Conservation (phyloP, 441 rosid species). For the Biscutella auriculata region DNA sequence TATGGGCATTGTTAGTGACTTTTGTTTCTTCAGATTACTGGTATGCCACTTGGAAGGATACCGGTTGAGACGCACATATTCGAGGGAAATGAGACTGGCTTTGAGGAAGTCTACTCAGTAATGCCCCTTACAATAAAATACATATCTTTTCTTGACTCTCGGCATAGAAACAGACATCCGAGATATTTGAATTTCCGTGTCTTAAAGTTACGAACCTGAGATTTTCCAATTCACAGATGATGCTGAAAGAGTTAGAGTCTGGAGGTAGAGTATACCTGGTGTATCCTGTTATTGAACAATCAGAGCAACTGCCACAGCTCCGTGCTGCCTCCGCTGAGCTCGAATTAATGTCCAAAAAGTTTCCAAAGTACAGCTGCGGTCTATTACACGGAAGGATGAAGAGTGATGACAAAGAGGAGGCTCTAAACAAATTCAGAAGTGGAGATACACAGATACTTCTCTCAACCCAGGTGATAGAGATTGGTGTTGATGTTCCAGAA, state of each 20-base stretch:
- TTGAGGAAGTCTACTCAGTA: slow-evolving; percentile 66
- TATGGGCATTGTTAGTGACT: neutral
- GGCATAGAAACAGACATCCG: neutral
- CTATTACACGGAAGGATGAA: slow-evolving; percentile 85
- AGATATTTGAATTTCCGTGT: too few relatives aligned
- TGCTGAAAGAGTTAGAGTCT: slow-evolving; percentile 53
- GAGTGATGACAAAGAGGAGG: slow-evolving; percentile 70
- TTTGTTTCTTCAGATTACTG: slow-evolving; percentile 58
- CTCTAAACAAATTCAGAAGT: slow-evolving; percentile 54
- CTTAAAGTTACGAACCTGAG: too few relatives aligned
- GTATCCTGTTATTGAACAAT: slow-evolving; percentile 79
- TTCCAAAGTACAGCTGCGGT: slow-evolving; percentile 60
- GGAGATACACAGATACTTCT: slow-evolving; percentile 76
- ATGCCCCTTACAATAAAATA: slow-evolving; percentile 3
- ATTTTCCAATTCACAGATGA: too few relatives aligned
- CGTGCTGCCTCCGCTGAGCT: slow-evolving; percentile 81
- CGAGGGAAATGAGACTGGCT: slow-evolving; percentile 52
- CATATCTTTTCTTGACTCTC: neutral
- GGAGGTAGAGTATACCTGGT: slow-evolving; percentile 78
- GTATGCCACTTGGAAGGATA: slow-evolving; percentile 83
- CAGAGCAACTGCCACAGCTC: slow-evolving; percentile 88
- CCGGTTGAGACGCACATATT: slow-evolving; percentile 69
- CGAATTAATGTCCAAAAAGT: slow-evolving; percentile 41
- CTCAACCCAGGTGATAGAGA: slow-evolving; percentile 82
- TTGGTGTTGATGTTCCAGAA: slow-evolving; percentile 89